These are phyloP conservation scores for Teunomyces kruisii DNA, from an alignment of 805 yeast genomes.

Conservation along the genomic window DNA sequence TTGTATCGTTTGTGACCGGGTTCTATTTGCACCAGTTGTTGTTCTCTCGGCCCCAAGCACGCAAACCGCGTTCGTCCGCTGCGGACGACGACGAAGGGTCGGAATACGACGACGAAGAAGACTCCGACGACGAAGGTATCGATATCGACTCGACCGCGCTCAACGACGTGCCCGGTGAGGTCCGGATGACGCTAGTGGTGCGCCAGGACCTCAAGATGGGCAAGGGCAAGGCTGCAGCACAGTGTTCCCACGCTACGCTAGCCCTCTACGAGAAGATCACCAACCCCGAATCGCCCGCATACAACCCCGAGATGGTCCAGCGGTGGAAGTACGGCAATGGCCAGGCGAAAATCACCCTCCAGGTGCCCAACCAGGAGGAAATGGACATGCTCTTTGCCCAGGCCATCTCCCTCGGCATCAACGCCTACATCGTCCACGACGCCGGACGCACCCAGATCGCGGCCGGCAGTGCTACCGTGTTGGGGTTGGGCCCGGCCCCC, in stretches of 20 bases:
- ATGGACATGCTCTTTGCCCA: slow-evolving; percentile 76
- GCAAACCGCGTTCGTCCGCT: too few species aligned
- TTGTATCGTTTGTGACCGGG: slow-evolving; percentile 39
- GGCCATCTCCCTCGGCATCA: slow-evolving; percentile 77
- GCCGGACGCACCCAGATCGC: slow-evolving; percentile 97
- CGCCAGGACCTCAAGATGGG: slow-evolving; percentile 89
- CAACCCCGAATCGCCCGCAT: slow-evolving; percentile 48
- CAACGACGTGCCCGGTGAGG: slow-evolving; percentile 74
- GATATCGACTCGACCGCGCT: slow-evolving; percentile 61
- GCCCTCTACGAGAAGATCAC: slow-evolving; percentile 76
- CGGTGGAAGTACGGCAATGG: slow-evolving; percentile 81
- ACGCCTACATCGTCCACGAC: slow-evolving; percentile 82
- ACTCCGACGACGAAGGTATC: slow-evolving; percentile 46
- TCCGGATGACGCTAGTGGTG: slow-evolving; percentile 82
- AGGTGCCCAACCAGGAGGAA: slow-evolving; percentile 65
- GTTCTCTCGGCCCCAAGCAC: neutral
- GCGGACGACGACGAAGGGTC: neutral
- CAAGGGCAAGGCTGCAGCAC: slow-evolving; percentile 96
- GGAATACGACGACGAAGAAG: slow-evolving; percentile 22
- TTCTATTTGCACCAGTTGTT: slow-evolving; percentile 24
- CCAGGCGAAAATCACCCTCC: slow-evolving; percentile 90
- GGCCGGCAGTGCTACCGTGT: slow-evolving; percentile 93
- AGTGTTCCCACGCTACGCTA: slow-evolving; percentile 96
- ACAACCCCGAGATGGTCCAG: slow-evolving; percentile 60
- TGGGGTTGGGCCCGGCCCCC: slow-evolving; percentile 98